Evolutionary conservation across 2,329 filamentous ascomycete genomes (phyloP), one percentile per base, ranked within the genome.

Genomic region (Dactylellina cionopaga): DNA sequence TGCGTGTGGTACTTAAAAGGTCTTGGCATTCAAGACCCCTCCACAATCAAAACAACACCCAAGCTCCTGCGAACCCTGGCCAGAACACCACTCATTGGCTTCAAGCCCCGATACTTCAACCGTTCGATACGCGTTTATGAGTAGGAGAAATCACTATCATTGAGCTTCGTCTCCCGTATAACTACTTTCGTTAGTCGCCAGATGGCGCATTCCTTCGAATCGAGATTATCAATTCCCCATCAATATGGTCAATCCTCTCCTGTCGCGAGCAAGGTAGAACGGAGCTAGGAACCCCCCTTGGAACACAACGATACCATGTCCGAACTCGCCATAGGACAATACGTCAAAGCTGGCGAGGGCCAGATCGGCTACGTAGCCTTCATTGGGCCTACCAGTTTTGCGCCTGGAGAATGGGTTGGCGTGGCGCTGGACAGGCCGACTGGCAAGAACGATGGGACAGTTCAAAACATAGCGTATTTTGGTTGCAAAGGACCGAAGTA

Each of bases 381-480:
- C 81, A 84, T 92, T 72, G 95, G 95, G 77, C 83, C 85, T 62
- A 92, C 94, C 35, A 83, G 86, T 77, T 96, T 98, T 81, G 88
- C 92, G 66, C 83, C 85, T 4, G 94, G 93, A 74, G 88, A 91
- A 74, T 98, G 93, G 92, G 84, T 97, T 69, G 94, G 94, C 75
- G 87, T 98, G 70, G 93, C 96, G 83, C 86, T 98, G 64, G 88
- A 92, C 56, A 90, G 92, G 47, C 84, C 89, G 58, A 87, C 86
- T 17, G 94, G 95, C 29, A 98, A 98, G 83, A 98, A 98, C 77
- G 92, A 98, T 84, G 94, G 94, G 75, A 90, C 90, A 62, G 92
- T 98, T 47, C 87, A 94, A 80, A 93, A 92, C 74, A 87, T 92
- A 79, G 85, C 92, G 17, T 98, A 98, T 80, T 98, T 96, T 77